Evolutionary conservation across 2,329 filamentous ascomycete genomes (phyloP).

Genomic region (Aspergillus jensenii): DNA sequence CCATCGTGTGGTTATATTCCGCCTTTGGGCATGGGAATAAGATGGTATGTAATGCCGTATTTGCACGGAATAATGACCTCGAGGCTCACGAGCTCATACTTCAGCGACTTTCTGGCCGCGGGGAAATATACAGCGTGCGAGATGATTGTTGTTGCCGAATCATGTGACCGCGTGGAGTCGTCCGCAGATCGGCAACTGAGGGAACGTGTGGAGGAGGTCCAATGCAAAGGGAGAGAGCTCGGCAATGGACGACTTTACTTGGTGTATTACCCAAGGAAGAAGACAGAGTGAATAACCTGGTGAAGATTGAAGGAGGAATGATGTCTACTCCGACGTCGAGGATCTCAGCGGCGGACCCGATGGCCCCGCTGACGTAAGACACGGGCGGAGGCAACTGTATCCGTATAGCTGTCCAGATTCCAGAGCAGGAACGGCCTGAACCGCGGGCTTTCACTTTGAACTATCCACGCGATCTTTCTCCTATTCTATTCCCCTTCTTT

Average conservation of each 20-base stretch:
- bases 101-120: not conserved
- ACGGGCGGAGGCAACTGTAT: not conserved
- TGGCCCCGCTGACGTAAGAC: slow-evolving; percentile 23
- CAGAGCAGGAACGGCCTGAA: slow-evolving; percentile 10
- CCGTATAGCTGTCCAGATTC: slow-evolving; percentile 26
- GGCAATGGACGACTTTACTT: not conserved
- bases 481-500: not conserved
- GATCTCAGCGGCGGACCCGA: not conserved
- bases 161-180: not conserved
- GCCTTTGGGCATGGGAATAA: not conserved
- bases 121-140: not conserved
- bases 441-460: not conserved
- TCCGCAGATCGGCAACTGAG: not conserved
- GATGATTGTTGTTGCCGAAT: not conserved
- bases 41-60: not conserved
- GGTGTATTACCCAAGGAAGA: not conserved
- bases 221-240: not conserved
- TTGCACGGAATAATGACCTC: not conserved
- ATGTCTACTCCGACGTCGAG: not conserved
- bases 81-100: not conserved
- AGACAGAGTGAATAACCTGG: not conserved
- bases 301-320: not conserved
- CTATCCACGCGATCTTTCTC: slow-evolving; percentile 16
- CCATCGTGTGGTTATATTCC: slow-evolving; percentile 19
- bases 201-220: not conserved